Percentiles rank a stretch among this genome's conserved stretches.
Evolutionary conservation across 306 rosid genomes (phyloP).

Genomic region (Trichosanthes truncata): DNA sequence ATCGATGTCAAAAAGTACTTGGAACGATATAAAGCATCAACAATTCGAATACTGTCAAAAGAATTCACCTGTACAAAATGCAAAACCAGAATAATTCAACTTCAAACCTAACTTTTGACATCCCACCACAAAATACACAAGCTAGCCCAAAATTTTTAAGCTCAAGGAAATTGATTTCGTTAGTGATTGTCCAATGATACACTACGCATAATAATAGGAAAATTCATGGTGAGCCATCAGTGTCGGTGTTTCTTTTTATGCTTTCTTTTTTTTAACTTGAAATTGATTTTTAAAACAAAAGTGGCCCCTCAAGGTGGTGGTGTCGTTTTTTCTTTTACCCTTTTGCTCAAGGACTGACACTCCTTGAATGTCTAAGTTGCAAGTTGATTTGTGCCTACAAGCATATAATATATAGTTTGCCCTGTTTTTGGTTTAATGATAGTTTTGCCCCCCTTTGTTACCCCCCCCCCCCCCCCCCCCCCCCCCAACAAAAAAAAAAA

Average conservation of each 20-base stretch:
- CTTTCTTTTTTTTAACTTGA: not conserved
- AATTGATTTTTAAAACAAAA: not conserved
- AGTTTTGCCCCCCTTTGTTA: not conserved
- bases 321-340: not conserved
- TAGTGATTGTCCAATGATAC: not conserved
- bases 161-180: not conserved
- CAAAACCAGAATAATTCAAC: not conserved
- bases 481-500: too few relatives aligned
- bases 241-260: not conserved
- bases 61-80: slow-evolving; percentile 64
- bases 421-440: not conserved
- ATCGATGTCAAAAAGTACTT: slow-evolving; percentile 64
- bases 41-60: slow-evolving; percentile 54
- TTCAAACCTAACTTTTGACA: not conserved
- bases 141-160: not conserved
- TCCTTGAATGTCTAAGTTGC: not conserved
- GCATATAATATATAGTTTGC: not conserved
- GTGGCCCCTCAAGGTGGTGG: not conserved
- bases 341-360: not conserved
- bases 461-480: too few relatives aligned
- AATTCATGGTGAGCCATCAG: not conserved
- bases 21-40: slow-evolving; percentile 58
- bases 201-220: not conserved
- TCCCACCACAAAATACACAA: not conserved
- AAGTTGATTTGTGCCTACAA: not conserved